Conservation (phyloP, 73 alveolate species). For the Paramecium octaurelia region DNA sequence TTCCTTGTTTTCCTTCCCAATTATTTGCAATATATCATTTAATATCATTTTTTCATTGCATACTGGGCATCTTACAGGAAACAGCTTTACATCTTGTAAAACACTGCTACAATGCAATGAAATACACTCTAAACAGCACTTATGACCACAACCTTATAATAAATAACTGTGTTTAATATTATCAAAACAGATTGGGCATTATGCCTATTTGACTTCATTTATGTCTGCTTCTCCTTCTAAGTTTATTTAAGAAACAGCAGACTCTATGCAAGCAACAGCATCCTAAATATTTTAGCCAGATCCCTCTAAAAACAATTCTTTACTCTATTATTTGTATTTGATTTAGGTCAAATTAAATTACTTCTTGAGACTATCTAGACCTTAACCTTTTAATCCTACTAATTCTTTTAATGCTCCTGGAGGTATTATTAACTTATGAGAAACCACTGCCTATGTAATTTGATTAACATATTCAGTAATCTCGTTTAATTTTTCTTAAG, state of each 20-base stretch:
- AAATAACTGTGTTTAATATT: neutral
- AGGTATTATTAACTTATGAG: neutral
- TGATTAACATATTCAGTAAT: neutral
- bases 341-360: neutral
- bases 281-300: neutral
- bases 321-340: neutral
- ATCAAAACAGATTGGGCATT: conserved; percentile 27
- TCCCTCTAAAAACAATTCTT: neutral
- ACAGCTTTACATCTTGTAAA: neutral
- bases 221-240: neutral
- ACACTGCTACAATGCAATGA: neutral
- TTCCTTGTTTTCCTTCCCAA: neutral
- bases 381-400: conserved; percentile 17
- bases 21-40: neutral
- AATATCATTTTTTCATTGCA: neutral
- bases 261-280: neutral
- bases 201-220: neutral
- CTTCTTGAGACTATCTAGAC: neutral
- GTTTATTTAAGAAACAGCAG: neutral
- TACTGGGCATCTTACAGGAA: conserved; percentile 16
- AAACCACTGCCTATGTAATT: neutral
- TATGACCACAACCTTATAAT: conserved; percentile 19
- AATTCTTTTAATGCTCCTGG: neutral
- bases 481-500: neutral
- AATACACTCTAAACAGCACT: conserved; percentile 6